These are phyloP conservation scores for Ophiostoma fasciatum DNA, from an alignment of 2,329 filamentous ascomycete genomes.

Conservation along the genomic window DNA sequence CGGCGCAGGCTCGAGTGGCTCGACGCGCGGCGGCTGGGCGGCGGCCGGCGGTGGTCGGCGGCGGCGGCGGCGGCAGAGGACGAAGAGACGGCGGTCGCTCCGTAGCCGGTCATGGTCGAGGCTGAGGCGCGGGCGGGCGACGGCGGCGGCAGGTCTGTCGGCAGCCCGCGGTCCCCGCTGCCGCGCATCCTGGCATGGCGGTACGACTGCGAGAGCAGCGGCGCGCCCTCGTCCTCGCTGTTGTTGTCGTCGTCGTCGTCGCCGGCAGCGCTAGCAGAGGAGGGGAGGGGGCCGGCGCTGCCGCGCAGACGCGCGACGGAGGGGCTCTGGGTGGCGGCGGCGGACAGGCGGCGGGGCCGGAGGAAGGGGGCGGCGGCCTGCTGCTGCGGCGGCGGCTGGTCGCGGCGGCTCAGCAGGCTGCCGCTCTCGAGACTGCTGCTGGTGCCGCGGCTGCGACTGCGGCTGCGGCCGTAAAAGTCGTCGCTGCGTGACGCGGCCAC, in stretches of 20 bases:
- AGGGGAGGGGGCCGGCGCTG: background rate
- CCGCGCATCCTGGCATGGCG: too few relatives aligned
- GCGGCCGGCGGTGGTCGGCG: conserved; percentile 19
- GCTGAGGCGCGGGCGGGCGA: conserved; percentile 5
- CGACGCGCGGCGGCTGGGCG: conserved; percentile 30
- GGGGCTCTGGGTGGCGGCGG: conserved; percentile 12
- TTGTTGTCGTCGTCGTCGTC: conserved; percentile 30
- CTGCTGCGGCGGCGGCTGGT: conserved; percentile 41
- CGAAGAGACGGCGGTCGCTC: conserved; percentile 15
- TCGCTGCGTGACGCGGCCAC: conserved; percentile 13
- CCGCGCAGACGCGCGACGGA: too few relatives aligned
- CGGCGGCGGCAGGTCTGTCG: too few relatives aligned
- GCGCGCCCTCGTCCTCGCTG: conserved; percentile 35
- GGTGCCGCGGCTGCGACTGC: conserved; percentile 35
- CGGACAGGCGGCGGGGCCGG: conserved; percentile 47
- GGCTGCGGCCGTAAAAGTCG: conserved; percentile 27
- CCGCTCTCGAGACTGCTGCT: conserved; percentile 90
- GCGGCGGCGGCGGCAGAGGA: conserved; percentile 33
- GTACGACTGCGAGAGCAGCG: conserved; percentile 37
- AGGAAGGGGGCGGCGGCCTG: too few relatives aligned
- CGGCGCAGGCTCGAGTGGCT: conserved; percentile 36
- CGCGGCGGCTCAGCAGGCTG: conserved; percentile 70
- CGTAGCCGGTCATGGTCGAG: conserved; percentile 12
- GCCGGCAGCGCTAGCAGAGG: conserved; percentile 20
- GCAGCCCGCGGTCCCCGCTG: too few relatives aligned